Conservation (phyloP, 371 early-diverging fungal species). For the Furculomyces boomerangus region DNA sequence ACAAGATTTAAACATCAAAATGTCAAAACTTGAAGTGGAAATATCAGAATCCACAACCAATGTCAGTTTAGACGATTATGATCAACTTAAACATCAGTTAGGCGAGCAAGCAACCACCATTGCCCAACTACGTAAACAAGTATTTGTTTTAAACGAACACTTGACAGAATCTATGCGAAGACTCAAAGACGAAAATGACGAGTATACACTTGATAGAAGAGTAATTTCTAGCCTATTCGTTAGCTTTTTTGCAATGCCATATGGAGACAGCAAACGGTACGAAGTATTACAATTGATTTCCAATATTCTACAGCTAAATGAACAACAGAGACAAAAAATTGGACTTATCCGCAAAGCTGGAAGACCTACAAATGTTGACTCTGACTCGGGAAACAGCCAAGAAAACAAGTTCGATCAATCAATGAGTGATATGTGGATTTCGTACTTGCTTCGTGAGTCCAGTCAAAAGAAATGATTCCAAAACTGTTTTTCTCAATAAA, state of each 20-base stretch:
- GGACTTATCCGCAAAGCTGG: conserved; percentile 51
- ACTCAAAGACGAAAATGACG: conserved; percentile 51
- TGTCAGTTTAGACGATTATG: too few species aligned
- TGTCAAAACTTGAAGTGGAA: too few species aligned
- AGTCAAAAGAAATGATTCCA: too few species aligned
- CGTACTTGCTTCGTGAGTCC: too few species aligned
- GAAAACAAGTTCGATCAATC: too few species aligned
- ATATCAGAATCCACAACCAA: too few species aligned
- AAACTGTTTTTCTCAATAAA: too few species aligned
- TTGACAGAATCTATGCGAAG: conserved; percentile 70
- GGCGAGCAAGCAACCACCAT: conserved; percentile 5
- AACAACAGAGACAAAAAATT: conserved; percentile 69
- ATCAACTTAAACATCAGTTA: not conserved
- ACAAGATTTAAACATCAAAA: conserved; percentile 32
- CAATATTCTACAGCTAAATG: conserved; percentile 63
- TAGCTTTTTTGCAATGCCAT: conserved; percentile 60
- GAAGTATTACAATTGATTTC: conserved; percentile 77
- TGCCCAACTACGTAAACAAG: conserved; percentile 12
- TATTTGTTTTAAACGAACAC: conserved; percentile 63
- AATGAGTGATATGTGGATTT: too few species aligned
- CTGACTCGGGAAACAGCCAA: too few species aligned
- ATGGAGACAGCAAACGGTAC: conserved; percentile 73
- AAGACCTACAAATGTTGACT: too few species aligned
- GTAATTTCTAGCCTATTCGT: conserved; percentile 71
- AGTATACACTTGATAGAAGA: conserved; percentile 70